Evolutionary conservation across 371 early-diverging fungal species (phyloP).

Genomic region (Gilbertella persicaria): DNA sequence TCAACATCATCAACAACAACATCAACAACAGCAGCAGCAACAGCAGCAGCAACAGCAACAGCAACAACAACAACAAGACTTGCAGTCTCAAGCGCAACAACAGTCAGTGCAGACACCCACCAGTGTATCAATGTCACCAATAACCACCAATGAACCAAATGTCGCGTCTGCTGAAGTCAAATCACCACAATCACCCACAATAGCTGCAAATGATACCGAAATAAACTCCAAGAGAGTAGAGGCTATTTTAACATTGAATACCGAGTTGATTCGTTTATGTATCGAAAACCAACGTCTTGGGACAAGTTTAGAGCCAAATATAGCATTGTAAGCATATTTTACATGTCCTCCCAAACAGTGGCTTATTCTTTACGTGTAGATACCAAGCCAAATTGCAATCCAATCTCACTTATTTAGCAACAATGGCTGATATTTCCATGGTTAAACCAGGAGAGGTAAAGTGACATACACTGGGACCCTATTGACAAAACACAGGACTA

Average conservation of each 20-base stretch:
- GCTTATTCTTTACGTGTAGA: slow-evolving; percentile 23
- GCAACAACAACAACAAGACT: background rate
- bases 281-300: slow-evolving; percentile 35
- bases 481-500: slow-evolving; percentile 22
- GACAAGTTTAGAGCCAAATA: slow-evolving; percentile 34
- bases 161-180: slow-evolving; percentile 13
- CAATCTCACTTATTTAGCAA: slow-evolving; percentile 56
- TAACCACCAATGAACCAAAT: background rate
- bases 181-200: background rate
- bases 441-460: slow-evolving; percentile 53
- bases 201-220: slow-evolving; percentile 7
- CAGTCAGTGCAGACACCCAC: slow-evolving; percentile 2
- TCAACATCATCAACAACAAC: slow-evolving; percentile 14
- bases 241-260: slow-evolving; percentile 45
- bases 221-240: background rate
- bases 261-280: slow-evolving; percentile 53
- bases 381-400: slow-evolving; percentile 56
- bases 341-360: too few species aligned
- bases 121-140: background rate
- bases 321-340: slow-evolving; percentile 45
- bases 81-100: slow-evolving; percentile 14
- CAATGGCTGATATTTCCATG: slow-evolving; percentile 58
- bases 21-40: slow-evolving; percentile 10
- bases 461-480: too few species aligned
- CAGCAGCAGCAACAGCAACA: slow-evolving; percentile 9